These are phyloP conservation scores for Yamadazyma diddensiae DNA, from an alignment of 1,139 yeast species.

Conservation along the genomic window DNA sequence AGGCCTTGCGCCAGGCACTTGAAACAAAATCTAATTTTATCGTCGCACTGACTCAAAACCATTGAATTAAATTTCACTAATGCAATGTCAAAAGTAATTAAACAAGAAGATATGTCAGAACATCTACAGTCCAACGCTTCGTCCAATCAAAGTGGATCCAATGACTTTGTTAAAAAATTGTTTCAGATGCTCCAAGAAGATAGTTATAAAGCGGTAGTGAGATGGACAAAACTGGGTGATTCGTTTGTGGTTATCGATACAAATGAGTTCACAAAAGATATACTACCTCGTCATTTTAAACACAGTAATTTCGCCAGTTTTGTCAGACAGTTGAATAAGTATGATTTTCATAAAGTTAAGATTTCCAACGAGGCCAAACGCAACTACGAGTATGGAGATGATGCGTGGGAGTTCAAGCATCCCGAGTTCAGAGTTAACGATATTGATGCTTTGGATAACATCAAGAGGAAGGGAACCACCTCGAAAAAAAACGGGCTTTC, in stretches of 20 bases:
- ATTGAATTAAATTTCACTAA: too few species aligned
- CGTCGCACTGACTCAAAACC: too few species aligned
- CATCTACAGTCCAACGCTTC: slow-evolving; percentile 19
- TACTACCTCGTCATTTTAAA: slow-evolving; percentile 86
- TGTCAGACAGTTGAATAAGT: slow-evolving; percentile 92
- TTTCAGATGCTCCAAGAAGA: slow-evolving; percentile 85
- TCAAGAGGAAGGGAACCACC: slow-evolving; percentile 75
- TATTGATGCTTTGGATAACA: slow-evolving; percentile 68
- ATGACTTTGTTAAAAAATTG: slow-evolving; percentile 73
- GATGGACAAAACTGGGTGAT: slow-evolving; percentile 83
- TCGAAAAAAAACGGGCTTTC: slow-evolving; percentile 25
- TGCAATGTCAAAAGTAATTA: slow-evolving; percentile 7
- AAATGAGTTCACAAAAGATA: slow-evolving; percentile 80
- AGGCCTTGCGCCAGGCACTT: too few species aligned
- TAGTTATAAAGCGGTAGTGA: slow-evolving; percentile 65
- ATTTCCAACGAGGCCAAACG: slow-evolving; percentile 52
- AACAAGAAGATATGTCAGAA: slow-evolving; percentile 8
- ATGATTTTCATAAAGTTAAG: slow-evolving; percentile 93
- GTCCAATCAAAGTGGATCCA: slow-evolving; percentile 48
- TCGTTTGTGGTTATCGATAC: slow-evolving; percentile 87
- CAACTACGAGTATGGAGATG: slow-evolving; percentile 64
- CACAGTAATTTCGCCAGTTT: slow-evolving; percentile 93
- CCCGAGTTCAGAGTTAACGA: slow-evolving; percentile 80
- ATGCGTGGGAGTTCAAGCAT: slow-evolving; percentile 93
- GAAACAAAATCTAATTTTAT: too few species aligned